Conservation (phyloP, 31 red algal genomes). For the Porphyra umbilicalis region DNA sequence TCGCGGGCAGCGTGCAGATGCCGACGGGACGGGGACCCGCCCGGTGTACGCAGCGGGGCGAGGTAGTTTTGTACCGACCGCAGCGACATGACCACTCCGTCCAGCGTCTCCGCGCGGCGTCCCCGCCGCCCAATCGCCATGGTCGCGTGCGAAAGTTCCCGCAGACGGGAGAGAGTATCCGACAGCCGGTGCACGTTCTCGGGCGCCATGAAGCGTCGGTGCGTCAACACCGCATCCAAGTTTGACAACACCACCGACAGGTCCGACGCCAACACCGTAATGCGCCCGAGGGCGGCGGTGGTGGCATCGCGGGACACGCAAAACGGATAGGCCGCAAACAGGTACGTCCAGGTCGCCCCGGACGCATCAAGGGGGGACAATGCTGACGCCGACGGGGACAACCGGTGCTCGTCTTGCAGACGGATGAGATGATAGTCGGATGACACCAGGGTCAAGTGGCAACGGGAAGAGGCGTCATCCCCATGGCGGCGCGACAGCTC, state of each 20-base stretch:
- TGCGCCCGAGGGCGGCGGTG: constrained; percentile 64
- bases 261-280: constrained; percentile 65
- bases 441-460: constrained; percentile 65
- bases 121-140: background rate
- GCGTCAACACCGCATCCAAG: constrained; percentile 37
- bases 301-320: constrained; percentile 61
- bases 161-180: constrained; percentile 44
- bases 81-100: background rate
- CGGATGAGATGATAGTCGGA: constrained; percentile 82
- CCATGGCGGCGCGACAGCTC: constrained; percentile 38
- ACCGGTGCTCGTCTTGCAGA: constrained; percentile 69
- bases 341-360: constrained; percentile 47
- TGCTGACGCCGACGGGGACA: constrained; percentile 42
- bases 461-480: constrained; percentile 23
- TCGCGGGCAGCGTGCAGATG: background rate
- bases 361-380: constrained; percentile 55
- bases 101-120: background rate
- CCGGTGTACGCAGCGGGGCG: background rate
- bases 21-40: background rate
- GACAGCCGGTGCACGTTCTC: constrained; percentile 59
- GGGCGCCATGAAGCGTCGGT: constrained; percentile 46
- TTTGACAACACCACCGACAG: constrained; percentile 60
- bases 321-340: constrained; percentile 77
- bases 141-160: constrained; percentile 18
- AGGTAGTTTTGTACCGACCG: background rate